Conservation (phyloP, 1,139 yeast genomes). For the Scheffersomyces quercinus region DNA sequence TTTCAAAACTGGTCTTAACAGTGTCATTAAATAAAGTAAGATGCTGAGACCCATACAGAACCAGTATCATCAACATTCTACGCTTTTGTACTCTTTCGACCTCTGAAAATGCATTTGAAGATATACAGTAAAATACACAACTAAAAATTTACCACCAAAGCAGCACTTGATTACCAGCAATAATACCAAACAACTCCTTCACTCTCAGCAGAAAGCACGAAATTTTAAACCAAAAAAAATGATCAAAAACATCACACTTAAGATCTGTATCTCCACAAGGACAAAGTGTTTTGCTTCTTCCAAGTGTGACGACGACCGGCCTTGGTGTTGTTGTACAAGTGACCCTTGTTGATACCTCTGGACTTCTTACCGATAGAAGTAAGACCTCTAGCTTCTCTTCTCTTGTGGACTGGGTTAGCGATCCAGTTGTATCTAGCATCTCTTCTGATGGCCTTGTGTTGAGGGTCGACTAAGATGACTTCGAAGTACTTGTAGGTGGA, state of each 20-base stretch:
- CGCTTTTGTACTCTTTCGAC: too few species aligned
- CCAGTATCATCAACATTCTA: too few species aligned
- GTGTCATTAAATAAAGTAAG: too few species aligned
- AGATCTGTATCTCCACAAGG: slow-evolving; percentile 99
- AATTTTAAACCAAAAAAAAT: not conserved
- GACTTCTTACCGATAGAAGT: slow-evolving; percentile 98
- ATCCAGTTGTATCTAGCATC: slow-evolving; percentile 99
- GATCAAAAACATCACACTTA: slow-evolving; percentile 33
- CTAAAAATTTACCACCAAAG: too few species aligned
- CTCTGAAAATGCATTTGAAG: too few species aligned
- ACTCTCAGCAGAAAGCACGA: not conserved
- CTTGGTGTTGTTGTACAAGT: slow-evolving; percentile 95
- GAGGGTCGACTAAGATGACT: slow-evolving; percentile 95
- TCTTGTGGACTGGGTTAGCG: slow-evolving; percentile 99
- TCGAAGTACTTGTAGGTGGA: slow-evolving; percentile 99
- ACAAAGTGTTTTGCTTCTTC: slow-evolving; percentile 99
- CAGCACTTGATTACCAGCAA: too few species aligned
- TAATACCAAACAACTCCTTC: too few species aligned
- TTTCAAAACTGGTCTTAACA: too few species aligned
- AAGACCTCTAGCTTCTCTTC: slow-evolving; percentile 99
- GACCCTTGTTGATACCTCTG: slow-evolving; percentile 99
- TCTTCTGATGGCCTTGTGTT: slow-evolving; percentile 98
- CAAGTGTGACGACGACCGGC: slow-evolving; percentile 99
- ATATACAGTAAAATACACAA: too few species aligned
- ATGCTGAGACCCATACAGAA: too few species aligned